Base-by-base conservation (phyloP, 768 basidiomycete species). In the Pulveroboletus ravenelii region DNA sequence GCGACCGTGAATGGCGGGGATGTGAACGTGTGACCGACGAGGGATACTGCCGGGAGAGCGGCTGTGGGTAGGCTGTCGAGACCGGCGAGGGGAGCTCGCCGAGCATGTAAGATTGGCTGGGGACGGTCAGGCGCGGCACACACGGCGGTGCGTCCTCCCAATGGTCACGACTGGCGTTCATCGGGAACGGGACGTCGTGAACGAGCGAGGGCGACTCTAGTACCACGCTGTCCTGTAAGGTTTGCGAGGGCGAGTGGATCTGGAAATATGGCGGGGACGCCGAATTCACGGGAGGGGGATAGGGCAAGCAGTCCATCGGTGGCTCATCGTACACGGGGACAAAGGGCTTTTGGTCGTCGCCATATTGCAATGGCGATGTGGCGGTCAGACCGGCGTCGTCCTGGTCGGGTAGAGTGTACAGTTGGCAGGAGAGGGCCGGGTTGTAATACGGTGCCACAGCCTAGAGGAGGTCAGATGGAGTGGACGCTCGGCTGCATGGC, bases 301-400 rank as follows among this genome's bases (percentile, higher is more conserved):
- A 67, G 0, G 66, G 66, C 10, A 70, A 36, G 6, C 59, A 68
- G 40, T 69, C 68, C 68, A 68, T 68, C 3, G 62, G 67, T 0
- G 67, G 67, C 15, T 56, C 59, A 1, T 56, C 44, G 8, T 59
- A 57, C n/a, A 52, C 0, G 12, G 48, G 1, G 9, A 45, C 2
- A 37, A 41, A n/a, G 6, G 52, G 50, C 7, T 59, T 59, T 20
- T 46, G 41, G 36, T 57, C 56, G 3, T 59, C 64, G 3, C 10
- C 32, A 4, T 34, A 34, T 5, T 13, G 51, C 34, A 52, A 17
- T 15, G 59, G 48, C 0, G 59, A 47, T 2, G 30, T n/a, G n/a
- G n/a, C 1, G 3, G 43, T 5, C 31, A 50, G n/a, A 18, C 7
- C 20, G 27, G 23, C 9, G 18, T 57, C 56, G 4, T 66, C 62